Base-by-base conservation (phyloP, 176 grass and related monocot genomes). In the Aegilops speltoides region DNA sequence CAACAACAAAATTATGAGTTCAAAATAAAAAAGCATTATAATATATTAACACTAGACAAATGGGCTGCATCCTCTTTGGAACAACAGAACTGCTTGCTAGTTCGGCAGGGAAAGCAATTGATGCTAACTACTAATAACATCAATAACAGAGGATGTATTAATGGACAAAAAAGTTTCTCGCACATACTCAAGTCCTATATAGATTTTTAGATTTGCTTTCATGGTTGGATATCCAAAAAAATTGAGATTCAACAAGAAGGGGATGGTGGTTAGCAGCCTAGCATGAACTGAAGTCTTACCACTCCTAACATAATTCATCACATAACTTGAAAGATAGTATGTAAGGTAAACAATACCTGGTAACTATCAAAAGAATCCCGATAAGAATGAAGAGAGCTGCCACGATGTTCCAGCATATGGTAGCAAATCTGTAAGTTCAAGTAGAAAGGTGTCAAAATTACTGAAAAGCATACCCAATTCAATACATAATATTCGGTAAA, bases 361-460 rank as follows among this genome's bases (percentile, higher is more conserved):
- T 84, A 22, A 94, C 85, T 73, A 98, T 91, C 45, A 91, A 34
- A 79, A 96, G 92, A 78, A 91, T 71, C 65, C 97, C 97, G 10
- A 87, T 84, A 86, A 98, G 90, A 79, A 98, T 69, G 43, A 98
- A 98, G 59, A 95, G 91, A 61, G 85, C 83, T 1, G 85, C 82
- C 86, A 96, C 97, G 61, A 94, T 64, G 73, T 83, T 89, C 87
- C 94, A 96, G 40, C 90, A 95, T 86, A 89, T 83, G 43, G 88
- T 86, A 60, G 92, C 77, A 83, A 96, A 94, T 91, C 96, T 98
- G 94, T 77, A 71, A 78, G 11, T 63, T 86, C 57, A 88, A 82
- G 84, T 40, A 59, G 50, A 85, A 87, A 70, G 3, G 69, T 82
- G 57, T 93, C 50, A 95, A 74, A 69, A 80, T 60, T 68, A 43